Evolutionary conservation across 495 filamentous ascomycete genomes (phyloP).

Genomic region (Penicillium parvum): DNA sequence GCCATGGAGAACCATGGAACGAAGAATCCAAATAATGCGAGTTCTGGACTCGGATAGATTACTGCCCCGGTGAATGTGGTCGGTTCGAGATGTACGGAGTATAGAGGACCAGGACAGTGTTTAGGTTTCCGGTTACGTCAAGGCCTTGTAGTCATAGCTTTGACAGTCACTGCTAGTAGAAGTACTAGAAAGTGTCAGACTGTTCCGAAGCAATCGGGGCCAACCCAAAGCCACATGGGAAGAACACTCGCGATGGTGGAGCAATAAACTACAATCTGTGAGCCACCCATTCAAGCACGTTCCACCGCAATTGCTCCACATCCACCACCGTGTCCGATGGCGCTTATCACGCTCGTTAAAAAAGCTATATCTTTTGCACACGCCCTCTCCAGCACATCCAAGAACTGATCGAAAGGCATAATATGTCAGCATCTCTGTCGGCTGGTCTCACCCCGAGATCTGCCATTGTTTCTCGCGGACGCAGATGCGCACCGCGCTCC

Average conservation of each 20-base stretch:
- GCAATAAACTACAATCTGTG: slow-evolving; percentile 13
- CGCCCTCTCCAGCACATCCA: slow-evolving; percentile 3
- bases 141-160: no score
- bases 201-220: background rate
- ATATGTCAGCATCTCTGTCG: slow-evolving; percentile 9
- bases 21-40: no score
- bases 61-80: no score
- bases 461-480: background rate
- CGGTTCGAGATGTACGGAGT: no score
- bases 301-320: slow-evolving; percentile 19
- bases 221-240: slow-evolving; percentile 22
- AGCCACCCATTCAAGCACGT: slow-evolving; percentile 40
- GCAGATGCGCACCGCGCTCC: background rate
- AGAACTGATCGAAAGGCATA: no score
- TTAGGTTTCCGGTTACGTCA: no score
- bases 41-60: no score
- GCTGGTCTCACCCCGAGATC: slow-evolving; percentile 11
- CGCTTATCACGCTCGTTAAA: slow-evolving; percentile 16
- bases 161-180: background rate
- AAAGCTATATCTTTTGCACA: slow-evolving; percentile 1
- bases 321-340: background rate
- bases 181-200: background rate
- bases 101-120: no score
- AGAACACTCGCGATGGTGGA: slow-evolving; percentile 4
- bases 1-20: no score